Evolutionary conservation across 1,139 yeast species (phyloP).

Genomic region (Suhomyces panamericanus): DNA sequence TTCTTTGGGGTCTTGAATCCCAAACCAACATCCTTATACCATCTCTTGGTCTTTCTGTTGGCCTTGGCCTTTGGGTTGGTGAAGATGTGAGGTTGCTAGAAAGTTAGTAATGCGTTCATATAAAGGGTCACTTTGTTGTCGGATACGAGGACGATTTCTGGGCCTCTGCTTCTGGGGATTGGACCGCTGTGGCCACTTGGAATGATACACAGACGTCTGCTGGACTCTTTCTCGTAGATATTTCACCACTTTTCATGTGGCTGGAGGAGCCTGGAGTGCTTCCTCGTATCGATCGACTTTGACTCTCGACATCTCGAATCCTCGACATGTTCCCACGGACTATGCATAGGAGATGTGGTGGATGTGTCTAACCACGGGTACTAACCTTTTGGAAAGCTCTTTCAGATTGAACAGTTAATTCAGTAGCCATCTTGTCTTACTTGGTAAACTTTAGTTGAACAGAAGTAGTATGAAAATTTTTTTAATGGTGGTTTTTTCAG

Average conservation of each 20-base stretch:
- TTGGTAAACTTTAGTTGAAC: conserved; percentile 11
- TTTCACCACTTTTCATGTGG: background rate
- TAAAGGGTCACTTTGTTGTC: background rate
- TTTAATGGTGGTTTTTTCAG: conserved; percentile 13
- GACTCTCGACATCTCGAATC: background rate
- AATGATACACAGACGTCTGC: background rate
- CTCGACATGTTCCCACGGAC: background rate
- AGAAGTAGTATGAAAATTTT: conserved; percentile 16
- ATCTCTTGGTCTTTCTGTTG: conserved; percentile 98
- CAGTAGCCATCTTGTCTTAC: conserved; percentile 85
- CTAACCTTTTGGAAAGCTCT: conserved; percentile 99
- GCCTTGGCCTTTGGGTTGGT: conserved; percentile 99
- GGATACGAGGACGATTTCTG: background rate
- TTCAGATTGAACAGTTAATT: conserved; percentile 99
- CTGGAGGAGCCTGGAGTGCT: background rate
- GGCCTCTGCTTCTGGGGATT: too few relatives aligned
- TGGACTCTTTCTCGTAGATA: background rate
- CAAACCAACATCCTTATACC: conserved; percentile 99
- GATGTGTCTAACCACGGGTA: conserved; percentile 18
- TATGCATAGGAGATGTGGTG: background rate
- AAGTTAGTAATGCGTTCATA: conserved; percentile 34
- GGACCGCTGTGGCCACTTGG: background rate
- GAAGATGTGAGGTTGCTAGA: conserved; percentile 99
- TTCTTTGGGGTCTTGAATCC: conserved; percentile 99
- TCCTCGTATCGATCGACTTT: background rate